Base-by-base conservation (phyloP, 2,329 filamentous ascomycete species). In the Leptographium flavum region DNA sequence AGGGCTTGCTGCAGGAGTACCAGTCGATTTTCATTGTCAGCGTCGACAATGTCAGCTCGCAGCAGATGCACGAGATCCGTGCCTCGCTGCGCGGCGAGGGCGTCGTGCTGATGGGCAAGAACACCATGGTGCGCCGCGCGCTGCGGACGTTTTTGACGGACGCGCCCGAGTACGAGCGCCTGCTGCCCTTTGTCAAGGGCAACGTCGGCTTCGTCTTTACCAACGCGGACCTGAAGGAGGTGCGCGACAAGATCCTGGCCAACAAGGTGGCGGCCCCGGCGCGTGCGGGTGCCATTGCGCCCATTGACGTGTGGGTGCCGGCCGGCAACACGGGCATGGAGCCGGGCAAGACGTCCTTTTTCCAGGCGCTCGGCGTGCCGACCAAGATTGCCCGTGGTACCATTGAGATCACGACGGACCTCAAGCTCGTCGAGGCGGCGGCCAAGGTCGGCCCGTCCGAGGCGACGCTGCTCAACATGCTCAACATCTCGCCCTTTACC, bases 361-460 rank as follows among this genome's bases (percentile, higher is more conserved):
- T 98, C 88, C 92, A 98, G 83, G 92, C 92, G 63, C 92, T 98
- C 71, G 90, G 90, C 87, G 87, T 98, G 67, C 92, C 92, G 66
- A 98, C 92, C 80, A 98, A 98, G 87, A 98, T 98, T 74, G 92
- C 92, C 67, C 92, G 92, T 94, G 93, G 92, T 93, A 98, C 92
- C 73, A 98, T 98, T 73, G 92, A 98, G 86, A 98, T 98, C 66
- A 95, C 88, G 54, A 76, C 81, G 61, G 92, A 98, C 66, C 77
- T 98, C 61, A 96, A 95, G 85, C 85, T 98, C 68, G 83, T 96
- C 63, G 87, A 94, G 76, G 79, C 86, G 55, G 81, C 81, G 58
- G 74, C 47, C 76, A 96, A 94, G 79, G 93, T 98, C 76, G 92
- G 93, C 69, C 82, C 92, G 64, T 98, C 92, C 65, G 92, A 98